phyloP scores from a whole-genome alignment of 805 yeast species.

The Starmerella vaccinii region DNA sequence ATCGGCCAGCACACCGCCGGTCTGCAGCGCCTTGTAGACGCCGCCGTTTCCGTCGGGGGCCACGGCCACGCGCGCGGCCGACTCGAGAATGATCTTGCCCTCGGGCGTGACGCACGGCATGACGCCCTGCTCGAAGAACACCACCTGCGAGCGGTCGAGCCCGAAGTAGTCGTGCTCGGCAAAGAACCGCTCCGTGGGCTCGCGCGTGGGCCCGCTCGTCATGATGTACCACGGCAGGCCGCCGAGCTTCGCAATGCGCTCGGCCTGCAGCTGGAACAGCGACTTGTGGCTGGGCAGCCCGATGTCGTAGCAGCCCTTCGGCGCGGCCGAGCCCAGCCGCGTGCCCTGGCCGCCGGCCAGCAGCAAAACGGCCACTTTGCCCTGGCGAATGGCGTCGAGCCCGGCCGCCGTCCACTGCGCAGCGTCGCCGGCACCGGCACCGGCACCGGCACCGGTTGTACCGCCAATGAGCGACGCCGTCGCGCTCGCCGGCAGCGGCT shows the following conservation, averaged over 20 bases:
- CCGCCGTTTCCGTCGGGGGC: conserved; percentile 99
- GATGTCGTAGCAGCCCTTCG: conserved; percentile 90
- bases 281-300: conserved; percentile 76
- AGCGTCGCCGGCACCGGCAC: too few relatives aligned
- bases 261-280: conserved; percentile 87
- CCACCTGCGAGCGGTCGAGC: conserved; percentile 45
- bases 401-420: conserved; percentile 46
- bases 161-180: conserved; percentile 58
- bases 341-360: conserved; percentile 99
- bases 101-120: conserved; percentile 72
- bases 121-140: conserved; percentile 89
- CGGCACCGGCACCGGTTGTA: too few relatives aligned
- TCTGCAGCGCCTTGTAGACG: conserved; percentile 68
- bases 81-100: conserved; percentile 64
- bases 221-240: conserved; percentile 79
- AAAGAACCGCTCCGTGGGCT: conserved; percentile 64
- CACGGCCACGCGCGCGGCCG: conserved; percentile 49
- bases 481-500: conserved; percentile 28
- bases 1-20: conserved; percentile 57
- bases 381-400: conserved; percentile 51
- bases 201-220: conserved; percentile 86
- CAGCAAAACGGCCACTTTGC: conserved; percentile 76
- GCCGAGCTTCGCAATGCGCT: conserved; percentile 51
- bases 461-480: conserved; percentile 29
- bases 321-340: conserved; percentile 76